phyloP scores from a whole-genome alignment of 208 protist species.

The Trypanosoma scelopori region DNA sequence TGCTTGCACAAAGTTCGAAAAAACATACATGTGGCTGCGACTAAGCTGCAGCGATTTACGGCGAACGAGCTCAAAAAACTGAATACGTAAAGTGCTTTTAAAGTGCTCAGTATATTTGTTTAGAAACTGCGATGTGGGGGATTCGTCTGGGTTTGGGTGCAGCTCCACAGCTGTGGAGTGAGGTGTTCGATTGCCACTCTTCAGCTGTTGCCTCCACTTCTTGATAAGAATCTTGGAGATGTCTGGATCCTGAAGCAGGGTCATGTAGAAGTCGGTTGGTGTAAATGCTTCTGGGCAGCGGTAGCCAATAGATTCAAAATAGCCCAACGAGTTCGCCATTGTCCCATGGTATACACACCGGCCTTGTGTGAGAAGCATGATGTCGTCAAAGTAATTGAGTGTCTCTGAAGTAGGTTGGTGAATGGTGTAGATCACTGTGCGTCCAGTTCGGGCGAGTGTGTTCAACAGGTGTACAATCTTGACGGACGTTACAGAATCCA shows the following conservation, averaged over 20 bases:
- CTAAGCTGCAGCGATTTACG: constrained; percentile 41
- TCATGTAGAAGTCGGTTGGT: constrained; percentile 90
- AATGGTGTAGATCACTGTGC: constrained; percentile 93
- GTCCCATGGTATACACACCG: constrained; percentile 82
- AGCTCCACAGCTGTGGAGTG: constrained; percentile 56
- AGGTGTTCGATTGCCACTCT: constrained; percentile 42
- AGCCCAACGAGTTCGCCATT: constrained; percentile 54
- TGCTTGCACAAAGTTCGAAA: constrained; percentile 43
- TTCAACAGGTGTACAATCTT: constrained; percentile 79
- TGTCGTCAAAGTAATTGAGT: constrained; percentile 89
- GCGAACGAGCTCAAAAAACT: constrained; percentile 55
- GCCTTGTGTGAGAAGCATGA: constrained; percentile 88
- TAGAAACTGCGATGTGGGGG: constrained; percentile 43
- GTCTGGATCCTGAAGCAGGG: constrained; percentile 64
- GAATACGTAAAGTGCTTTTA: constrained; percentile 42
- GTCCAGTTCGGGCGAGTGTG: constrained; percentile 64
- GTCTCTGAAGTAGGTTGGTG: constrained; percentile 93
- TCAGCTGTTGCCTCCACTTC: constrained; percentile 65
- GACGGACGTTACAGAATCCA: constrained; percentile 88
- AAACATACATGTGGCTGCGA: constrained; percentile 47
- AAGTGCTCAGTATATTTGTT: constrained; percentile 49
- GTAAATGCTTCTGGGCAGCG: constrained; percentile 68
- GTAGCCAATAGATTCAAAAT: constrained; percentile 85
- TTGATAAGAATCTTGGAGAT: constrained; percentile 56
- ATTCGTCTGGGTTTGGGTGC: constrained; percentile 33